A percentile compares a stretch with the other conserved stretches of the same genome.
These are phyloP conservation scores for Podospora pseudoanserina DNA, from an alignment of 495 filamentous ascomycete species.

Conservation along the genomic window DNA sequence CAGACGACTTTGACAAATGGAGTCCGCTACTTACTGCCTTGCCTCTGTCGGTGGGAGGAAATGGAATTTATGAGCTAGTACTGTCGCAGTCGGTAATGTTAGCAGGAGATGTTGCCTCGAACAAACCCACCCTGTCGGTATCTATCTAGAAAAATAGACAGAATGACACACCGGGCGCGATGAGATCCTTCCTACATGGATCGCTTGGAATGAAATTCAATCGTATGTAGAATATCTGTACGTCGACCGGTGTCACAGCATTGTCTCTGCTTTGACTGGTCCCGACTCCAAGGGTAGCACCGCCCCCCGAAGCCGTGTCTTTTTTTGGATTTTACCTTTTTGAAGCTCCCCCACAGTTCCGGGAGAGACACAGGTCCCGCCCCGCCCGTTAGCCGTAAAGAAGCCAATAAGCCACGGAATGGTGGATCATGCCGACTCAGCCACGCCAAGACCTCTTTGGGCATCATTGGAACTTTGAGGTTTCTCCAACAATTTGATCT, in stretches of 20 bases:
- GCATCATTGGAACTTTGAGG: slow-evolving; percentile 19
- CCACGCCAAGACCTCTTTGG: slow-evolving; percentile 28
- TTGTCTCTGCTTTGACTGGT: slow-evolving; percentile 8
- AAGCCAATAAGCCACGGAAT: slow-evolving; percentile 22
- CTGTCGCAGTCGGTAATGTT: neutral
- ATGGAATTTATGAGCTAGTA: neutral
- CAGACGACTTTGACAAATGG: neutral
- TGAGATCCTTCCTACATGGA: neutral
- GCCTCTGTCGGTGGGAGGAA: neutral
- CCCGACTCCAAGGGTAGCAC: slow-evolving; percentile 31
- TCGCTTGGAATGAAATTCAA: neutral
- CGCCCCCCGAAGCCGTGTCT: slow-evolving; percentile 30
- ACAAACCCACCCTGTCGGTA: neutral
- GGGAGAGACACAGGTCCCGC: slow-evolving; percentile 2
- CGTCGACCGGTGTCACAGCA: neutral
- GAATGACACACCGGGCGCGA: neutral
- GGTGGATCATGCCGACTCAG: slow-evolving; percentile 22
- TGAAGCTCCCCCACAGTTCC: slow-evolving; percentile 24
- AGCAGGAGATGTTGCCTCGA: neutral
- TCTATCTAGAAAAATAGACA: neutral
- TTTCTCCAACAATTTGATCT: slow-evolving; percentile 3
- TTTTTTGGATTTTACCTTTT: slow-evolving; percentile 40
- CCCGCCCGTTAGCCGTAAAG: slow-evolving; percentile 23
- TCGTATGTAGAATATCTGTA: neutral
- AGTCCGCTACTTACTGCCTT: neutral